Evolutionary conservation across 2,329 filamentous ascomycete species (phyloP).

Genomic region (Monosporascus cannonballus): DNA sequence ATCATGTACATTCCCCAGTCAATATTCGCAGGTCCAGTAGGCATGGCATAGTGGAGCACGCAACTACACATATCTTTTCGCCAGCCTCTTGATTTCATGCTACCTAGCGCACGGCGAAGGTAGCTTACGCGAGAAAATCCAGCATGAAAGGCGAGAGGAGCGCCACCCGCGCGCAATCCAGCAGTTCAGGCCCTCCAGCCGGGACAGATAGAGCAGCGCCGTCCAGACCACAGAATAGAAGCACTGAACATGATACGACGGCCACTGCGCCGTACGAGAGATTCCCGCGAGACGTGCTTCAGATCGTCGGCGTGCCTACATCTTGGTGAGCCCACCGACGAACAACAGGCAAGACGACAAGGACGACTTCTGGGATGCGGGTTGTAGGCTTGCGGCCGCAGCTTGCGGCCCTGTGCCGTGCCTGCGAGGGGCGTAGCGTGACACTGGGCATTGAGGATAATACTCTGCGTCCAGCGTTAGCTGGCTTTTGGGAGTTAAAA

Average conservation of each 20-base stretch:
- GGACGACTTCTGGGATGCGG: constrained; percentile 29
- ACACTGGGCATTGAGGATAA: constrained; percentile 46
- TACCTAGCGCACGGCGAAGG: neutral
- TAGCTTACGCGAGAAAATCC: constrained; percentile 24
- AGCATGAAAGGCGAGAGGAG: constrained; percentile 29
- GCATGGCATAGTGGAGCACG: constrained; percentile 34
- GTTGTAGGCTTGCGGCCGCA: constrained; percentile 40
- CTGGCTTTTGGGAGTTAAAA: too few species aligned
- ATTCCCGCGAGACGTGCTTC: constrained; percentile 17
- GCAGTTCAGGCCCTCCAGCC: constrained; percentile 43
- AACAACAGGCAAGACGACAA: constrained; percentile 41
- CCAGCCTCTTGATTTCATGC: neutral
- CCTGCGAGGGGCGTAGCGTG: constrained; percentile 35
- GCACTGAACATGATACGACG: constrained; percentile 45
- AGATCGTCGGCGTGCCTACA: constrained; percentile 22
- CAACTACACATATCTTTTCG: constrained; percentile 19
- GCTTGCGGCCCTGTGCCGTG: constrained; percentile 32
- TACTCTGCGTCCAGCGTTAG: constrained; percentile 26
- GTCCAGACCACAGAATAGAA: constrained; percentile 46
- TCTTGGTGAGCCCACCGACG: constrained; percentile 43
- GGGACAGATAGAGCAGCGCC: constrained; percentile 41
- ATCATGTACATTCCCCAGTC: constrained; percentile 43
- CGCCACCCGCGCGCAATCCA: constrained; percentile 42
- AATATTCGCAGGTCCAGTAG: constrained; percentile 34
- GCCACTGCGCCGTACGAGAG: constrained; percentile 24